Evolutionary conservation across 371 early-diverging fungal species (phyloP).

Genomic region (Mucor indicus): DNA sequence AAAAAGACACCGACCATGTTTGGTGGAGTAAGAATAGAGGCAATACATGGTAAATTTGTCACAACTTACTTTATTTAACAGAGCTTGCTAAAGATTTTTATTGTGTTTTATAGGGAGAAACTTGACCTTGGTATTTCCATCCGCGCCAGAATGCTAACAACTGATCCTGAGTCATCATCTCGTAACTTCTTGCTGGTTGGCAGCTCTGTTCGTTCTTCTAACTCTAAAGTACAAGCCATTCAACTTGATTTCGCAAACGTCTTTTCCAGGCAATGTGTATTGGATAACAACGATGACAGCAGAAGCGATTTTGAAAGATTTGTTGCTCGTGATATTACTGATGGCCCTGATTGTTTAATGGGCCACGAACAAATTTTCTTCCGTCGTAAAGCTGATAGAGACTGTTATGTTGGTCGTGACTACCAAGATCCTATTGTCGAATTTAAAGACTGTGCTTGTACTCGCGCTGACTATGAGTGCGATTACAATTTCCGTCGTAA

Average conservation of each 20-base stretch:
- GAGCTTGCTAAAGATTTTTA: too few relatives aligned
- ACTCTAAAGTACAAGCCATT: conserved; percentile 42
- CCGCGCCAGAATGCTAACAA: conserved; percentile 57
- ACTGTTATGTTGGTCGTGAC: conserved; percentile 77
- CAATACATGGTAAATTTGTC: conserved; percentile 63
- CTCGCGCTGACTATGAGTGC: conserved; percentile 88
- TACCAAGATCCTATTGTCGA: conserved; percentile 55
- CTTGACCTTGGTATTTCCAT: conserved; percentile 43
- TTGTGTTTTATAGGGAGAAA: conserved; percentile 16
- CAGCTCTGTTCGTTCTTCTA: conserved; percentile 25
- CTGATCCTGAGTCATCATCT: conserved; percentile 65
- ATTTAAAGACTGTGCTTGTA: conserved; percentile 72
- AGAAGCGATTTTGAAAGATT: conserved; percentile 80
- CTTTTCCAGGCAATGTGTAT: conserved; percentile 65
- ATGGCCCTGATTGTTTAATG: conserved; percentile 81
- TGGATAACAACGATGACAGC: conserved; percentile 45
- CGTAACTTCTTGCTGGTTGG: conserved; percentile 57
- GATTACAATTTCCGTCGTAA: conserved; percentile 77
- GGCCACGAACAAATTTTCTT: conserved; percentile 75
- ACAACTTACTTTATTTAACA: neutral
- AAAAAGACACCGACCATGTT: conserved; percentile 65
- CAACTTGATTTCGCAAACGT: conserved; percentile 72
- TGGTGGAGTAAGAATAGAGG: conserved; percentile 84
- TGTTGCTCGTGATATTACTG: conserved; percentile 59
- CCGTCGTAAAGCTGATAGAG: conserved; percentile 72